These are phyloP conservation scores for Castanea crenata DNA, from an alignment of 306 rosid species.

Conservation along the genomic window DNA sequence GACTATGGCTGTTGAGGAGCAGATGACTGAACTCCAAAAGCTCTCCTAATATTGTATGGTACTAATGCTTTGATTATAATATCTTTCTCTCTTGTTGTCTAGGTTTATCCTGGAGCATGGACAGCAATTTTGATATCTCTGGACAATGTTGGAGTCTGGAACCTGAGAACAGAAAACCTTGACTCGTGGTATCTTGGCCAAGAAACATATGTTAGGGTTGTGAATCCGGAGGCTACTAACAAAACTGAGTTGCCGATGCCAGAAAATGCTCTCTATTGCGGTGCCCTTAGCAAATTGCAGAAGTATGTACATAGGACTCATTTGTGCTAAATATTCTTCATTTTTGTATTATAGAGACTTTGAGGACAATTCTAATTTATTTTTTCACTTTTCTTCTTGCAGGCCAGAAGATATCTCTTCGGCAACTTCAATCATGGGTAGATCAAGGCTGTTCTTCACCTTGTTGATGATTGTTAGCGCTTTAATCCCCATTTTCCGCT, in stretches of 20 bases:
- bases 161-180: slow-evolving; percentile 84
- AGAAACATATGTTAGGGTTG: slow-evolving; percentile 83
- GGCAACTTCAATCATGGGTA: slow-evolving; percentile 32
- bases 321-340: slow-evolving; percentile 1
- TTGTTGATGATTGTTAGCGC: slow-evolving; percentile 40
- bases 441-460: slow-evolving; percentile 40
- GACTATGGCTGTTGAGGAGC: neutral
- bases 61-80: neutral
- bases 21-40: neutral
- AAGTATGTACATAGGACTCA: slow-evolving; percentile 46
- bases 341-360: neutral
- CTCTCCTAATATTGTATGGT: neutral
- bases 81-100: neutral
- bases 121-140: slow-evolving; percentile 83
- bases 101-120: slow-evolving; percentile 99
- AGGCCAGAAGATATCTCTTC: slow-evolving; percentile 68
- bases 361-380: neutral
- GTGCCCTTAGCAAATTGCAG: slow-evolving; percentile 66
- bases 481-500: slow-evolving; percentile 36
- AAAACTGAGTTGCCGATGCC: slow-evolving; percentile 88
- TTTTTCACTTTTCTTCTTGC: slow-evolving; percentile 22
- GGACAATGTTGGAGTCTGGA: slow-evolving; percentile 94
- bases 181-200: slow-evolving; percentile 98
- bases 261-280: slow-evolving; percentile 81
- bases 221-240: slow-evolving; percentile 84